phyloP scores from a whole-genome alignment of 78 protist species.

The Acrasis kona region DNA sequence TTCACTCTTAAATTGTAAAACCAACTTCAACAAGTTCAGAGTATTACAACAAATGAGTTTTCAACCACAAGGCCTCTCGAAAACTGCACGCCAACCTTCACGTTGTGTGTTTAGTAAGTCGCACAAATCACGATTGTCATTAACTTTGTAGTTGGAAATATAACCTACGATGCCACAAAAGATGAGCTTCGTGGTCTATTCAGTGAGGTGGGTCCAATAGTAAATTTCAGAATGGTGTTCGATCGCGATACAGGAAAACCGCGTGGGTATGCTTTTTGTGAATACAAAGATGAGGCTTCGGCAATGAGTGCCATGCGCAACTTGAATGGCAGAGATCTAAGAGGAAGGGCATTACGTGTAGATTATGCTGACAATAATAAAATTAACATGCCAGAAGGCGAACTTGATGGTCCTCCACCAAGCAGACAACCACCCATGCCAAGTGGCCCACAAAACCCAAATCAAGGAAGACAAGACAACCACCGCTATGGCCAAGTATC shows the following conservation, averaged over 20 bases:
- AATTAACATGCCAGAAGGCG: slow-evolving; percentile 11
- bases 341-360: slow-evolving; percentile 36
- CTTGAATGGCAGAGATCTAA: slow-evolving; percentile 37
- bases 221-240: slow-evolving; percentile 46
- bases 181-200: slow-evolving; percentile 55
- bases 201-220: slow-evolving; percentile 60
- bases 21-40: no score
- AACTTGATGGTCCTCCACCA: not conserved
- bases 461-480: no score
- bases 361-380: slow-evolving; percentile 42
- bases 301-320: slow-evolving; percentile 66
- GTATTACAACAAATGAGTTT: no score
- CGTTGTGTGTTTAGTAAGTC: not conserved
- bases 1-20: no score
- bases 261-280: slow-evolving; percentile 79
- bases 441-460: not conserved
- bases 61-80: no score
- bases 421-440: not conserved
- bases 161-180: slow-evolving; percentile 76
- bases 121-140: no score
- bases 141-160: slow-evolving; percentile 78
- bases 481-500: no score
- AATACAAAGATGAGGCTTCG: slow-evolving; percentile 56
- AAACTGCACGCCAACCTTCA: not conserved
- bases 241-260: slow-evolving; percentile 72